Conservation (phyloP, 2,329 filamentous ascomycete species). For the Sarocladium brachiariae region DNA sequence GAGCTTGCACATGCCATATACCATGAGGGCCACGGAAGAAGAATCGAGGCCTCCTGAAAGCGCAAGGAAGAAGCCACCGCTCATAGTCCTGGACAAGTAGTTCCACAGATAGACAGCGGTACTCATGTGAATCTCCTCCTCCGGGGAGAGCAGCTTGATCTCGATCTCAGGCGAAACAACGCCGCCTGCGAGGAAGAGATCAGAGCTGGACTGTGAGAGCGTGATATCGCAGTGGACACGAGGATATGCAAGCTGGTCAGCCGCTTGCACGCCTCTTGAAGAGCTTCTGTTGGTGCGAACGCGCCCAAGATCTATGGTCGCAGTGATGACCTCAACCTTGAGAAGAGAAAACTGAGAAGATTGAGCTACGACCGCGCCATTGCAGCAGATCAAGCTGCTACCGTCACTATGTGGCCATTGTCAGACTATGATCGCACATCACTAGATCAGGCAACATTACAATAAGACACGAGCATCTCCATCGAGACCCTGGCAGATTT, state of each 20-base stretch:
- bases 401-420: too few relatives aligned
- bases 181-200: constrained; percentile 22
- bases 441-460: background rate
- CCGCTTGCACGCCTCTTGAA: constrained; percentile 35
- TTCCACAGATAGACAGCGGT: constrained; percentile 39
- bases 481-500: constrained; percentile 36
- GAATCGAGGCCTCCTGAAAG: constrained; percentile 31
- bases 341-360: constrained; percentile 49
- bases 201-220: constrained; percentile 17
- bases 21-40: constrained; percentile 20
- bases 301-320: constrained; percentile 63
- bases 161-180: constrained; percentile 12
- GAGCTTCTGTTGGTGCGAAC: constrained; percentile 54
- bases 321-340: constrained; percentile 54
- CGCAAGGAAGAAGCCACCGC: constrained; percentile 46
- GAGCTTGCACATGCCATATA: constrained; percentile 43
- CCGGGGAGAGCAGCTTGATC: constrained; percentile 18
- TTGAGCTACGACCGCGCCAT: constrained; percentile 57
- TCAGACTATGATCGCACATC: too few relatives aligned
- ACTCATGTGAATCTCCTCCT: constrained; percentile 15
- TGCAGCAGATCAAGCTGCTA: constrained; percentile 57
- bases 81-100: constrained; percentile 42
- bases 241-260: constrained; percentile 31
- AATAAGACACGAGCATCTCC: constrained; percentile 12
- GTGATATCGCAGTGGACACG: constrained; percentile 23